Evolutionary conservation across 2,329 filamentous ascomycete genomes (phyloP), one percentile per base, ranked within the genome.

Genomic region (Lanzia echinophila): DNA sequence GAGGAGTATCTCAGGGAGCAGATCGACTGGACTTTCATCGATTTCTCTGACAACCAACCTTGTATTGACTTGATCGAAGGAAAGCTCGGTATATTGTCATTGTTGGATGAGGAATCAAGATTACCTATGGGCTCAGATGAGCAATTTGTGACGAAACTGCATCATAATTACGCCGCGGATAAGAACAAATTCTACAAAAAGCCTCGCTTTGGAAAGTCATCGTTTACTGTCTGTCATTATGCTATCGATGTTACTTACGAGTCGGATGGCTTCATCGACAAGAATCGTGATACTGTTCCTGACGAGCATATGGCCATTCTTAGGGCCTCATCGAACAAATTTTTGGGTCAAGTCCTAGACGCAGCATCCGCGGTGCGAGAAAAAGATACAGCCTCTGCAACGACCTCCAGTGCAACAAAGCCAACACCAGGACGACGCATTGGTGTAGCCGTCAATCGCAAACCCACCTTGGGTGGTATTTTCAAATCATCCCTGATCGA

Each of bases 101-200:
- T 99, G 28, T 77, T 99, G 38, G 94, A 99, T 65, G 95, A 99
- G 75, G 94, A 99, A 71, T 97, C 92, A 17, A 84, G 94, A 61
- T 75, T 99, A 56, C 94, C 94, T 12, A 97, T 97, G 90, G 94
- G 94, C 47, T 92, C 90, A 0, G 94, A 99, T 67, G 91, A 97
- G 62, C 90, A 95, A 65, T 97, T 99, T 62, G 92, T 96, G 31
- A 95, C 83, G 49, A 99, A 99, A 73, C 78, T 99, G 45, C 91
- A 99, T 71, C 87, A 95, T 70, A 94, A 97, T 72, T 99, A 91
- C 67, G 85, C 86, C 10, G 80, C 79, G 13, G 87, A 94, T 69
- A 97, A 97, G 76, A 88, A 94, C 70, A 88, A 89, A 67, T 97
- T 96, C 70, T 99, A 95, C 81, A 97, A 96, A 78, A 99, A 97